Evolutionary conservation across 129 eudicot genomes (phyloP).

Genomic region (Apium graveolens): DNA sequence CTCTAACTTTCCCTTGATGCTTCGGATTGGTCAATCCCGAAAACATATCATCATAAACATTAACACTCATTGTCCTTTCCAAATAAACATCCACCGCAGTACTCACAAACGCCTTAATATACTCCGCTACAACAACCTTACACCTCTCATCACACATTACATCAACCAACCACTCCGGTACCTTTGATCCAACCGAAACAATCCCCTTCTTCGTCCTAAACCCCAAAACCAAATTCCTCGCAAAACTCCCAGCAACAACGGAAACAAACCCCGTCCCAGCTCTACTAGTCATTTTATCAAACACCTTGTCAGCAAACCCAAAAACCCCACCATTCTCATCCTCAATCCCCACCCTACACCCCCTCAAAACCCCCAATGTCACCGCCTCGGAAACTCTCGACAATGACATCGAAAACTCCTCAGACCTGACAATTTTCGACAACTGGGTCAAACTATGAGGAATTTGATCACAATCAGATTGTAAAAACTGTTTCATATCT

Average conservation of each 20-base stretch:
- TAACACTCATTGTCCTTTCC: neutral
- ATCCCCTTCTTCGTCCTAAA: constrained; percentile 11
- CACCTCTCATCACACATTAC: constrained; percentile 3
- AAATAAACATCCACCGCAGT: neutral
- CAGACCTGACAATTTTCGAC: constrained; percentile 44
- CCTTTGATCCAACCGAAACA: neutral
- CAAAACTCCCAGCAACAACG: constrained; percentile 58
- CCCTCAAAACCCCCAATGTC: constrained; percentile 50
- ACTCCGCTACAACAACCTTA: neutral
- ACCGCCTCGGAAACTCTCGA: constrained; percentile 34
- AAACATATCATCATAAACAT: constrained; percentile 7
- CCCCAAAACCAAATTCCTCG: constrained; percentile 56
- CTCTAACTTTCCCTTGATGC: neutral
- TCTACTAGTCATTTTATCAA: constrained; percentile 36
- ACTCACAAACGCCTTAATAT: constrained; percentile 2
- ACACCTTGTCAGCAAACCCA: constrained; percentile 31
- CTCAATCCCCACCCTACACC: constrained; percentile 17
- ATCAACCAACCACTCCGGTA: neutral
- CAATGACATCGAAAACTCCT: constrained; percentile 45
- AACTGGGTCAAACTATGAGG: constrained; percentile 63
- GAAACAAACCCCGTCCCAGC: constrained; percentile 69
- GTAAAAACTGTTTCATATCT: constrained; percentile 51
- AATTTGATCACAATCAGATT: constrained; percentile 48
- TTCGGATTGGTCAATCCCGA: constrained; percentile 5
- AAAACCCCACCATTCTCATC: constrained; percentile 21